Evolutionary conservation across 2,329 filamentous ascomycete species (phyloP).

Genomic region (Pseudogymnoascus verrucosus): DNA sequence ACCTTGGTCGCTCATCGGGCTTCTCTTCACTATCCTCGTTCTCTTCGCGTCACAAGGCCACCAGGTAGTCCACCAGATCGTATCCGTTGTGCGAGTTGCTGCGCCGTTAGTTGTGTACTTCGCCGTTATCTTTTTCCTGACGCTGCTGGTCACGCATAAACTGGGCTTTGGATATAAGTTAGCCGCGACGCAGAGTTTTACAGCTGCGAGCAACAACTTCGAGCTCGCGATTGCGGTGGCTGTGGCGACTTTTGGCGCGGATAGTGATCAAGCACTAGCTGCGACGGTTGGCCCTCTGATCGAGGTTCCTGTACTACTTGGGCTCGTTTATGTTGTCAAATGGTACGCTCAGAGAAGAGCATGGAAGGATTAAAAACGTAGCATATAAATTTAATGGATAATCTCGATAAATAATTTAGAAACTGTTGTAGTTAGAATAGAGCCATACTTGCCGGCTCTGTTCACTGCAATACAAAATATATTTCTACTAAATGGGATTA

Average conservation of each 20-base stretch:
- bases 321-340: conserved; percentile 62
- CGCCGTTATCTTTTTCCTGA: conserved; percentile 61
- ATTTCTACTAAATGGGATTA: conserved; percentile 43
- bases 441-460: not conserved
- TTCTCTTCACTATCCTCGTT: conserved; percentile 80
- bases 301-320: conserved; percentile 71
- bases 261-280: conserved; percentile 70
- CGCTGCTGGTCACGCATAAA: conserved; percentile 53
- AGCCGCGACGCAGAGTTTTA: conserved; percentile 73
- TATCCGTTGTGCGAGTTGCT: conserved; percentile 71
- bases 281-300: conserved; percentile 74
- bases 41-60: conserved; percentile 76
- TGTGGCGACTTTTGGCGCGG: conserved; percentile 65
- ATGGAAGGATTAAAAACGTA: not conserved
- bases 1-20: conserved; percentile 35
- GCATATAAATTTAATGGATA: not conserved
- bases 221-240: conserved; percentile 85
- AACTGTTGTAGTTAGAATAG: not conserved
- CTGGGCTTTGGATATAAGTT: conserved; percentile 68
- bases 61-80: conserved; percentile 73
- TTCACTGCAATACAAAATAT: not conserved
- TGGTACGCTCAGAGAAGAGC: conserved; percentile 41
- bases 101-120: conserved; percentile 82
- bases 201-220: conserved; percentile 87
- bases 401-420: not conserved